Evolutionary conservation across 768 basidiomycete species (phyloP).

Genomic region (Lactarius trivialis): DNA sequence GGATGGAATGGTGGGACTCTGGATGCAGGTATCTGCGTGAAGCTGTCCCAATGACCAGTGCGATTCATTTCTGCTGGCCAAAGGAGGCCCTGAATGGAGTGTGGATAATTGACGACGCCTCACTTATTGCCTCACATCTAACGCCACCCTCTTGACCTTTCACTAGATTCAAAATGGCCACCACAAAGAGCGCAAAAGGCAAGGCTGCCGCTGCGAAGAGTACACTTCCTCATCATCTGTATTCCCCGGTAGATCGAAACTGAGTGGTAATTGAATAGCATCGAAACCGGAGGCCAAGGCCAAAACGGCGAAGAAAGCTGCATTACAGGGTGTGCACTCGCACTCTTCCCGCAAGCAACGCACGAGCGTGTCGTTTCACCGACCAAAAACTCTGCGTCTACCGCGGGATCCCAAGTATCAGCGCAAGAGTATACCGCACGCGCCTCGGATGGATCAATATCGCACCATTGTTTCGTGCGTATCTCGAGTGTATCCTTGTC

Average conservation of each 20-base stretch:
- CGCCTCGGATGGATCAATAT: slow-evolving; percentile 94
- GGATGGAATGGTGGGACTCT: slow-evolving; percentile 1
- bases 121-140: background rate
- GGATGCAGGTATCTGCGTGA: background rate
- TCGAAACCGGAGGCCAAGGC: slow-evolving; percentile 52
- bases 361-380: slow-evolving; percentile 86
- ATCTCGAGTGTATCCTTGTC: slow-evolving; percentile 1
- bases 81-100: background rate
- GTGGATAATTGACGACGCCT: background rate
- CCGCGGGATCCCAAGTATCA: slow-evolving; percentile 85
- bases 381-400: slow-evolving; percentile 88
- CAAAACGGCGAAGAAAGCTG: slow-evolving; percentile 94
- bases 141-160: background rate
- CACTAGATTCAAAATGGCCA: slow-evolving; percentile 44
- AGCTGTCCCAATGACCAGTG: background rate
- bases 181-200: slow-evolving; percentile 61
- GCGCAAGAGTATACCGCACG: slow-evolving; percentile 90
- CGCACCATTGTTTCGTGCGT: slow-evolving; percentile 86
- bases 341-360: slow-evolving; percentile 77
- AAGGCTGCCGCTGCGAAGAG: slow-evolving; percentile 47
- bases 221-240: slow-evolving; percentile 27
- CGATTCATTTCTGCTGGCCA: background rate
- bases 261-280: background rate
- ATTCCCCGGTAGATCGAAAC: background rate
- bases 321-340: slow-evolving; percentile 77